phyloP scores from a whole-genome alignment of 1,284 basidiomycete species.

The Amylostereum chailletii region DNA sequence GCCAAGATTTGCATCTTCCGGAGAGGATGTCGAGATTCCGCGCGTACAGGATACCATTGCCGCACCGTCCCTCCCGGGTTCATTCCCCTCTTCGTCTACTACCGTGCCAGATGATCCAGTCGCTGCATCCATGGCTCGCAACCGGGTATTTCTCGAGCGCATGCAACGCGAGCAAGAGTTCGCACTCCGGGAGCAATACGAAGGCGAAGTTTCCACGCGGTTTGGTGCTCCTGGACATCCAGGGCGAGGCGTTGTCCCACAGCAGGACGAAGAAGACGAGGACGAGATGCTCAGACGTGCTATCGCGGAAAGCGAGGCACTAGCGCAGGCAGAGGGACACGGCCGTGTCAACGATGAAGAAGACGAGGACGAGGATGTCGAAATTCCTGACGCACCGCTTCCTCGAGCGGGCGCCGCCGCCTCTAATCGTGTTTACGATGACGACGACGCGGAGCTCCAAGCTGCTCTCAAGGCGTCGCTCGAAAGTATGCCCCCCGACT shows the following conservation, averaged over 20 bases:
- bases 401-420: constrained; percentile 10
- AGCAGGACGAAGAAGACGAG: constrained; percentile 37
- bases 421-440: constrained; percentile 56
- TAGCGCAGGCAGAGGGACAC: constrained; percentile 27
- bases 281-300: constrained; percentile 54
- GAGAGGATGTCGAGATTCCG: neutral
- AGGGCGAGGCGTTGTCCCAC: constrained; percentile 13
- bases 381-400: constrained; percentile 4
- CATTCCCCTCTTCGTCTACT: neutral
- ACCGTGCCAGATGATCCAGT: constrained; percentile 39
- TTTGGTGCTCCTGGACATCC: constrained; percentile 15
- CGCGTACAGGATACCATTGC: neutral
- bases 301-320: constrained; percentile 57
- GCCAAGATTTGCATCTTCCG: neutral
- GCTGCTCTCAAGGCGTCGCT: constrained; percentile 80
- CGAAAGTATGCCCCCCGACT: constrained; percentile 54
- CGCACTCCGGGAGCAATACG: constrained; percentile 51
- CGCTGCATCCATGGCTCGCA: constrained; percentile 57
- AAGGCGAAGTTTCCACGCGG: constrained; percentile 30
- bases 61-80: neutral
- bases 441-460: constrained; percentile 81
- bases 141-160: constrained; percentile 49
- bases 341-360: constrained; percentile 14
- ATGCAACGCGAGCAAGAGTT: constrained; percentile 63
- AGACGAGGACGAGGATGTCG: constrained; percentile 15